phyloP scores from a whole-genome alignment of 2,329 filamentous ascomycete genomes.

The Phialemonium atrogriseum region DNA sequence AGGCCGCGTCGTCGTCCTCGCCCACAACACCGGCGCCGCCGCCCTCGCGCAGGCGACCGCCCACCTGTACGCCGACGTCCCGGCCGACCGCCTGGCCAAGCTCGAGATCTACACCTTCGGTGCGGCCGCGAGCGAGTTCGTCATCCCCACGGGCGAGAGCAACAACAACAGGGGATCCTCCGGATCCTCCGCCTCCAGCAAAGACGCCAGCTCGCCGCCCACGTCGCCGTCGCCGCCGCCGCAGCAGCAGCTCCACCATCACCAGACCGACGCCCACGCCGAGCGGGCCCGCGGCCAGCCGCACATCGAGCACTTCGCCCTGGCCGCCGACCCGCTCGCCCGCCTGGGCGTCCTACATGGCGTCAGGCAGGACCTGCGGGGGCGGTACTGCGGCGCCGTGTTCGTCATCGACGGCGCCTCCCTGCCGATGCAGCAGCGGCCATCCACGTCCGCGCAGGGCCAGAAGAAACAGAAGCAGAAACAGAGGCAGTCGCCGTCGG shows the following conservation, averaged over 20 bases:
- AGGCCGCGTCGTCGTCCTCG: constrained; percentile 27
- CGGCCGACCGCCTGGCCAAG: constrained; percentile 24
- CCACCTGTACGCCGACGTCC: constrained; percentile 28
- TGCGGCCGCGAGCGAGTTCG: constrained; percentile 27
- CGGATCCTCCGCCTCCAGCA: background rate
- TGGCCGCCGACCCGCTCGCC: constrained; percentile 27
- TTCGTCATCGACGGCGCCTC: constrained; percentile 27
- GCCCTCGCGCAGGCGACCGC: constrained; percentile 25
- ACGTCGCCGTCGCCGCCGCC: background rate
- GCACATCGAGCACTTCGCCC: constrained; percentile 28
- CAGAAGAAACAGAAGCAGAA: too few species aligned
- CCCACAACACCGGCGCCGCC: constrained; percentile 30
- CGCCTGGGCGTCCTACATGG: constrained; percentile 27
- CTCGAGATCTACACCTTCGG: constrained; percentile 38
- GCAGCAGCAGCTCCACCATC: constrained; percentile 3
- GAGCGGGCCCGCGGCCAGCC: constrained; percentile 11
- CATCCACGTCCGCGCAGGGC: too few species aligned
- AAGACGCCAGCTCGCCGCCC: background rate
- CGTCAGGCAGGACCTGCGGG: constrained; percentile 24
- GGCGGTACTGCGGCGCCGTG: constrained; percentile 29
- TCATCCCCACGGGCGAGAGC: constrained; percentile 21
- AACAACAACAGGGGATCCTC: constrained; percentile 9
- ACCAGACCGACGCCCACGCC: constrained; percentile 11
- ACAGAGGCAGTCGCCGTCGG: too few species aligned
- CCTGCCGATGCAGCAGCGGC: too few species aligned